Conservation (phyloP, 2,329 filamentous ascomycete genomes). For the Penicillium polonicum region DNA sequence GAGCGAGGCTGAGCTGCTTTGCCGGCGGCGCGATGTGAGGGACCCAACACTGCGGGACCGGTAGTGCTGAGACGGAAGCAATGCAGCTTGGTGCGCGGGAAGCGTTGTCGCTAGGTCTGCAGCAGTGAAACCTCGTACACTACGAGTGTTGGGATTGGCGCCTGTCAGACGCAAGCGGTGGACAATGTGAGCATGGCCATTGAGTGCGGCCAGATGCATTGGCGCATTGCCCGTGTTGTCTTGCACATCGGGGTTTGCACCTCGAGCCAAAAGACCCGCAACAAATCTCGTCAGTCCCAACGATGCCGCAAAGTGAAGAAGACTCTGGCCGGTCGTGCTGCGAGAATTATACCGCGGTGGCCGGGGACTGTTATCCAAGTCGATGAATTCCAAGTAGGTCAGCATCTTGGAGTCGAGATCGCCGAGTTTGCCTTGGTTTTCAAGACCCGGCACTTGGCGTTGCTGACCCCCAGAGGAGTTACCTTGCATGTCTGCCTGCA, state of each 20-base stretch:
- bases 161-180: constrained; percentile 70
- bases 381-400: constrained; percentile 73
- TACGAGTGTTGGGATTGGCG: constrained; percentile 69
- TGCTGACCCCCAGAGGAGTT: constrained; percentile 43
- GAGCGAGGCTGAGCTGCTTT: constrained; percentile 65
- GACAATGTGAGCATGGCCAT: constrained; percentile 73
- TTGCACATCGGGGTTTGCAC: constrained; percentile 71
- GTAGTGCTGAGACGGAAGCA: constrained; percentile 60
- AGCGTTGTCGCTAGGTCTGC: constrained; percentile 68
- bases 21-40: constrained; percentile 54
- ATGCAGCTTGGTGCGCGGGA: constrained; percentile 63
- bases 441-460: constrained; percentile 46
- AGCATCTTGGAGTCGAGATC: constrained; percentile 69
- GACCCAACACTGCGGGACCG: constrained; percentile 64
- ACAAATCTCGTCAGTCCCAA: constrained; percentile 73
- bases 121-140: constrained; percentile 67
- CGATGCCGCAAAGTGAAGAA: constrained; percentile 76
- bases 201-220: constrained; percentile 76
- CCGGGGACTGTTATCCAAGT: constrained; percentile 71
- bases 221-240: constrained; percentile 80
- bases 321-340: constrained; percentile 68
- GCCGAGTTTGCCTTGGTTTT: constrained; percentile 42
- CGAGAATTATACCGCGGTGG: constrained; percentile 66
- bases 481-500: constrained; percentile 44
- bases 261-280: constrained; percentile 71